Percentiles rank a stretch among this genome's conserved stretches.
Evolutionary conservation across 2,329 filamentous ascomycete species (phyloP).

Genomic region (Apiospora sp.): DNA sequence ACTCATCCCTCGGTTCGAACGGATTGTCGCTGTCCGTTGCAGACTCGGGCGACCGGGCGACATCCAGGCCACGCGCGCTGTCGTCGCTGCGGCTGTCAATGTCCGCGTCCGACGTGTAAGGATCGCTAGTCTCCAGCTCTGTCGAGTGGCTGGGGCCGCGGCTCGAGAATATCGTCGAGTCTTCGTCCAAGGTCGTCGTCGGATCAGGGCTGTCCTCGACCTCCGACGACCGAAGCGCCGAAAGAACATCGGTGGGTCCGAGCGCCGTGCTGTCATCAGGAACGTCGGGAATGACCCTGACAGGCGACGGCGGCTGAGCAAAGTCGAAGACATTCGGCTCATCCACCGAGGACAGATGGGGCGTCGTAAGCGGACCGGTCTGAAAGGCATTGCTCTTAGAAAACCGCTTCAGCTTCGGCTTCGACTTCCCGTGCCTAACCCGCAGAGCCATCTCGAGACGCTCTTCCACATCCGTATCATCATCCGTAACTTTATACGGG

Average conservation of each 20-base stretch:
- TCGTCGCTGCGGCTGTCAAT: constrained; percentile 40
- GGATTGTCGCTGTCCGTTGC: constrained; percentile 10
- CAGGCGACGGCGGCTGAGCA: constrained; percentile 41
- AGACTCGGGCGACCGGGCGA: not conserved
- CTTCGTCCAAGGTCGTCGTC: constrained; percentile 29
- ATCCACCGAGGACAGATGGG: constrained; percentile 35
- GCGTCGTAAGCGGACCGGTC: constrained; percentile 40
- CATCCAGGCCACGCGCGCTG: constrained; percentile 26
- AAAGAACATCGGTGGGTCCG: not conserved
- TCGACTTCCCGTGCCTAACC: constrained; percentile 43
- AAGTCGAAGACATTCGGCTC: constrained; percentile 48
- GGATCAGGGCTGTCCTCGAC: constrained; percentile 26
- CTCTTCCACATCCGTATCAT: constrained; percentile 55
- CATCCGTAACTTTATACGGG: constrained; percentile 52
- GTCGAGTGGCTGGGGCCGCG: constrained; percentile 29
- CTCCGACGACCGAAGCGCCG: not conserved
- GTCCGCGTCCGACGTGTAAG: constrained; percentile 41
- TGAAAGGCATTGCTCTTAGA: constrained; percentile 49
- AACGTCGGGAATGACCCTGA: constrained; percentile 25
- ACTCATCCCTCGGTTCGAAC: not conserved
- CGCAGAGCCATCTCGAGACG: constrained; percentile 51
- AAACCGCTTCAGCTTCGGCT: constrained; percentile 51
- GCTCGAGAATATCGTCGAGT: constrained; percentile 35
- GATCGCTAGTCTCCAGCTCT: constrained; percentile 38
- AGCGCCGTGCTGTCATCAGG: not conserved